phyloP scores from a whole-genome alignment of 805 yeast species.

The Pichia cabralensis region DNA sequence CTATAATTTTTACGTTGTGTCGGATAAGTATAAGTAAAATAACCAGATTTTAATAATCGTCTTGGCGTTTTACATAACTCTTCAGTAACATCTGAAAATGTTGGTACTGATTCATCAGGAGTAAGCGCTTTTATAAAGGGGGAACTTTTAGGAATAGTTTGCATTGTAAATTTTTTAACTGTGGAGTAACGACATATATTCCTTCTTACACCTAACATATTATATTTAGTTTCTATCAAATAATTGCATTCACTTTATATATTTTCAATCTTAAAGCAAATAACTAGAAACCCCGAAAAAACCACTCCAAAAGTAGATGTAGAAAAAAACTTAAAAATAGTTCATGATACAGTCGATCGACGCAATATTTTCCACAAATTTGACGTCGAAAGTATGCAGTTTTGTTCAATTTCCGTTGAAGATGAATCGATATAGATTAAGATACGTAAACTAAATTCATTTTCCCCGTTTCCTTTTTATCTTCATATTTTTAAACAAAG shows the following conservation, averaged over 20 bases:
- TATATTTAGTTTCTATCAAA: too few species aligned
- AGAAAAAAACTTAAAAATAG: too few species aligned
- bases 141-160: constrained; percentile 20
- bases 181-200: not conserved
- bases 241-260: too few species aligned
- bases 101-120: constrained; percentile 24
- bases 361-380: not conserved
- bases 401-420: too few species aligned
- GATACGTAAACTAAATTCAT: too few species aligned
- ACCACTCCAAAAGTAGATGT: not conserved
- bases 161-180: constrained; percentile 2
- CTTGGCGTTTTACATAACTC: constrained; percentile 28
- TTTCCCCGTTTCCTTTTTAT: too few species aligned
- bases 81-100: constrained; percentile 5
- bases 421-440: too few species aligned
- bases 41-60: constrained; percentile 40
- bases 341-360: too few species aligned
- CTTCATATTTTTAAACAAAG: not conserved
- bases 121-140: constrained; percentile 19
- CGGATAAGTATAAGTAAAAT: constrained; percentile 68
- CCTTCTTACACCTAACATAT: too few species aligned
- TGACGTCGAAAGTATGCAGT: not conserved
- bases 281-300: not conserved
- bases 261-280: not conserved
- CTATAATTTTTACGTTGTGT: constrained; percentile 42